Conservation (phyloP, 495 filamentous ascomycete genomes). For the Hypoxylon lienhwacheense region DNA sequence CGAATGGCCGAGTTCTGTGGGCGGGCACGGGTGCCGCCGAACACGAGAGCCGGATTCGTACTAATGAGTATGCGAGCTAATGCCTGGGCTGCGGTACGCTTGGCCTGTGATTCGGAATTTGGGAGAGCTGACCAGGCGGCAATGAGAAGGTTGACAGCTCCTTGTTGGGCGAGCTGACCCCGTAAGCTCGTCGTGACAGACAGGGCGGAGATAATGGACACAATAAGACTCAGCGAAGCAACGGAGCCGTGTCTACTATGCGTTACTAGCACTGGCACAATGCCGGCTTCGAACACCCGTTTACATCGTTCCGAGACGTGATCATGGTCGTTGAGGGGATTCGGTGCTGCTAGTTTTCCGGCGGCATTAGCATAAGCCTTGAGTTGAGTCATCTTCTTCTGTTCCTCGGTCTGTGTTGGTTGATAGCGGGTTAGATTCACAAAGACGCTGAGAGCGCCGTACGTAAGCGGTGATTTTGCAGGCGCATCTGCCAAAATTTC, state of each 20-base stretch:
- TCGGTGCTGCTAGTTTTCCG: conserved; percentile 59
- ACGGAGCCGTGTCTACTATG: conserved; percentile 67
- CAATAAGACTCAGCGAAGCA: conserved; percentile 65
- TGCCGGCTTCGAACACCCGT: conserved; percentile 70
- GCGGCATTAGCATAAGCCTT: conserved; percentile 90
- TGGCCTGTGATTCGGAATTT: conserved; percentile 52
- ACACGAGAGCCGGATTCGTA: conserved; percentile 82
- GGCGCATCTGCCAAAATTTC: conserved; percentile 61
- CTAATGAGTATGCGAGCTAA: conserved; percentile 91
- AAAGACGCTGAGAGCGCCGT: conserved; percentile 82
- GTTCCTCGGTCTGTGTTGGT: conserved; percentile 80
- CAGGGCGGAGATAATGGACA: conserved; percentile 75
- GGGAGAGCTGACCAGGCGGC: conserved; percentile 63
- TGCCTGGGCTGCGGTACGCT: conserved; percentile 73
- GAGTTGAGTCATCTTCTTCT: conserved; percentile 84
- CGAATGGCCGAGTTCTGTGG: conserved; percentile 76
- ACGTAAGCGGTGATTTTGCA: conserved; percentile 69
- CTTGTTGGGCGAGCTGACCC: conserved; percentile 83
- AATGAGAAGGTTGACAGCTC: conserved; percentile 81
- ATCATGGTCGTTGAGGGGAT: conserved; percentile 71
- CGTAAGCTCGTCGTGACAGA: conserved; percentile 70
- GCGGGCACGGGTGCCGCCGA: conserved; percentile 71
- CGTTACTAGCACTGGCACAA: conserved; percentile 71
- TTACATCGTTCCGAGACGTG: conserved; percentile 77
- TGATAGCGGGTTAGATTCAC: conserved; percentile 80